Percentiles rank a stretch among this genome's conserved stretches.
These are phyloP conservation scores for Polytrichum commune DNA, from an alignment of 225 moss, liverwort and hornwort genomes.

Conservation along the genomic window DNA sequence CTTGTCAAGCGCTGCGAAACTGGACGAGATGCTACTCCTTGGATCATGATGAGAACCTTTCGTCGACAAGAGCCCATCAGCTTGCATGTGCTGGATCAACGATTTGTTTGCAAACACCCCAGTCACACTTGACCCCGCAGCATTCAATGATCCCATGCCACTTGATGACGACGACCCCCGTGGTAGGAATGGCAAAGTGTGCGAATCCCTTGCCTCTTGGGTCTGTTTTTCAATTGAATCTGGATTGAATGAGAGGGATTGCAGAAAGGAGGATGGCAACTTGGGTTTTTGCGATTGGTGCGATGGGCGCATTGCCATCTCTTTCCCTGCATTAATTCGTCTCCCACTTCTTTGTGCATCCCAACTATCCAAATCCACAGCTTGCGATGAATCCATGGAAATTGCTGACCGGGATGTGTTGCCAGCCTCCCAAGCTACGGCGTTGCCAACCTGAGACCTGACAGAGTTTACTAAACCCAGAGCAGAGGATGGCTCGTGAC, in stretches of 20 bases:
- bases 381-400: constrained; percentile 14
- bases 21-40: constrained; percentile 32
- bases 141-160: constrained; percentile 20
- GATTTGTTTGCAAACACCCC: constrained; percentile 35
- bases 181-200: constrained; percentile 41
- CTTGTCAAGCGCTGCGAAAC: constrained; percentile 53
- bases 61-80: constrained; percentile 29
- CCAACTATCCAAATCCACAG: constrained; percentile 38
- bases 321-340: constrained; percentile 25
- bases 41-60: constrained; percentile 29
- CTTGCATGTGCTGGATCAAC: constrained; percentile 20
- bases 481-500: constrained; percentile 32
- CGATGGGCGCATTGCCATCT: constrained; percentile 19
- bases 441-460: constrained; percentile 25
- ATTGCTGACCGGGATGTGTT: constrained; percentile 22
- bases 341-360: constrained; percentile 28
- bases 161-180: constrained; percentile 22
- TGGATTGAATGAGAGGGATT: constrained; percentile 28
- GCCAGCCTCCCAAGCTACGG: constrained; percentile 11
- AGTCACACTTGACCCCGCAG: constrained; percentile 33
- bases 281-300: constrained; percentile 38
- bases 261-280: constrained; percentile 46
- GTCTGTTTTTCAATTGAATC: constrained; percentile 29
- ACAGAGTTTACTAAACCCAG: constrained; percentile 44
- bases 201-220: constrained; percentile 33